Conservation (phyloP, 352 stramenopile genomes). For the Phytophthora boehmeriae region DNA sequence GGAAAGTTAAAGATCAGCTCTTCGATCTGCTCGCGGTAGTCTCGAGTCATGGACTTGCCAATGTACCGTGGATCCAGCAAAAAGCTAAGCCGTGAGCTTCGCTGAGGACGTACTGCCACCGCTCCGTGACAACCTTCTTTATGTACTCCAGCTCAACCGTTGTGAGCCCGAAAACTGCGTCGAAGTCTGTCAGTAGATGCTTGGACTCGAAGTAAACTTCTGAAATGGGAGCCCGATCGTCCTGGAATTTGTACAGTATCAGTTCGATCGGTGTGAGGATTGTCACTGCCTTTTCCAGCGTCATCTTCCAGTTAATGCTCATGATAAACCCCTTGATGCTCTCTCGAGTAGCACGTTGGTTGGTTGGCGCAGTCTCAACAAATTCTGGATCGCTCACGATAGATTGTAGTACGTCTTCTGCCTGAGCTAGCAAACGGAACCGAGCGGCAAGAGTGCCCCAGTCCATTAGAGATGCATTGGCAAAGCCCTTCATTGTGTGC, state of each 20-base stretch:
- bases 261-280: conserved; percentile 82
- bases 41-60: conserved; percentile 81
- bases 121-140: conserved; percentile 80
- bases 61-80: conserved; percentile 82
- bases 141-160: conserved; percentile 80
- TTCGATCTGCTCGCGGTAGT: conserved; percentile 86
- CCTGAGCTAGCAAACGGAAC: conserved; percentile 70
- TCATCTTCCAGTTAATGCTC: conserved; percentile 79
- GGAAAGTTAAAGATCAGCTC: conserved; percentile 85
- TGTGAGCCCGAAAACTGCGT: conserved; percentile 71
- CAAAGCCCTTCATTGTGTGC: conserved; percentile 81
- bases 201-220: conserved; percentile 87
- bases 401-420: conserved; percentile 74
- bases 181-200: conserved; percentile 78
- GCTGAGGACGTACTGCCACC: conserved; percentile 77
- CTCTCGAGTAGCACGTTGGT: conserved; percentile 60
- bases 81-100: conserved; percentile 80
- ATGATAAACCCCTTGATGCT: conserved; percentile 79
- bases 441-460: conserved; percentile 72
- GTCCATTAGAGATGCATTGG: conserved; percentile 63
- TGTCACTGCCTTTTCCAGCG: conserved; percentile 80
- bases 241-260: conserved; percentile 86
- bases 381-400: conserved; percentile 79
- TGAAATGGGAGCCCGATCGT: conserved; percentile 77
- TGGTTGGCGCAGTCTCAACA: conserved; percentile 39